Base-by-base conservation (phyloP, 2,329 filamentous ascomycete species). In the Pseudogymnoascus sp. region DNA sequence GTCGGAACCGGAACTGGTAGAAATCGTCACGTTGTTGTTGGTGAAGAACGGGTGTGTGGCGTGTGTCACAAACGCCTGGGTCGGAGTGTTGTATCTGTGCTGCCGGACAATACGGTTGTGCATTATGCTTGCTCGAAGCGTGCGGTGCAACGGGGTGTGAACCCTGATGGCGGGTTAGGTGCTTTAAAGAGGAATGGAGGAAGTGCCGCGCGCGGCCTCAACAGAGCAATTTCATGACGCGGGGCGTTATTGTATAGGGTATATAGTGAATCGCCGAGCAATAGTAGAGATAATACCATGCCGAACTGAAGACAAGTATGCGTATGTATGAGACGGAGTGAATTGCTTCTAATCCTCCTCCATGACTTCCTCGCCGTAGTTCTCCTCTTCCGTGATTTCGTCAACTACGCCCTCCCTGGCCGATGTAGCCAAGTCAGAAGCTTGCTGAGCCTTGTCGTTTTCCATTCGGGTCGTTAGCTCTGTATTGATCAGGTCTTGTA, bases 41-140 rank as follows among this genome's bases (percentile, higher is more conserved):
- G 84, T 9, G 93, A 99, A 70, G 93, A 97, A 72, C 82, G 91
- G 61, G 88, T 96, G 63, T 99, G 95, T 74, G 87, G 89, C 11
- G 90, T 96, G 15, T 99, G 95, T 74, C 89, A 96, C 75, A 97
- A 97, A 80, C 82, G 95, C 68, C 83, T 99, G 68, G 93, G 93
- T 1, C 89, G 91, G 1, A 96, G 90, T 74, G 95, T 96, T 17
- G 89, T 97, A 65, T 88, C 93, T 42, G 93, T 97, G 11, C 83
- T 95, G 76, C 91, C 93, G 6, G 90, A 96, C 77, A 91, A 87
- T 73, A 83, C 81, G 26, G 89, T 92, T 15, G 88, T 95, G 66
- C 90, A 95, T 79, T 90, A 93, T 72, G 90, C 89, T 26, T 95
- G 90, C 77, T 79, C 90, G 69, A 85, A 76, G 65, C 77, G 78